Evolutionary conservation across 2,329 filamentous ascomycete genomes (phyloP).

Genomic region (Aureobasidium sp.): DNA sequence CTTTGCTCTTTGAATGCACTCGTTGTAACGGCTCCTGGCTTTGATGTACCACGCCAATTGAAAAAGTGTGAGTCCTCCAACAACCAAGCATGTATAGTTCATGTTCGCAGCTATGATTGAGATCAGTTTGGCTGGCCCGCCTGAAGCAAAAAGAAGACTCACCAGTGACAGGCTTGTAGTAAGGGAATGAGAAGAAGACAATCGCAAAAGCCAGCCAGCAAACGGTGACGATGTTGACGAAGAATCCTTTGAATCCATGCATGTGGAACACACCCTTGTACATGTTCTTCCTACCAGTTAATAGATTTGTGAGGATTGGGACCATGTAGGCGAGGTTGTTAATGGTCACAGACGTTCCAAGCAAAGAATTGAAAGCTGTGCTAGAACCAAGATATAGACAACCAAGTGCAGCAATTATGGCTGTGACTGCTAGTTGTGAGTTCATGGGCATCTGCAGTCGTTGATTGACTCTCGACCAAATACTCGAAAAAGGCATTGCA

Average conservation of each 20-base stretch:
- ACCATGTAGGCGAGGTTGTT: conserved; percentile 11
- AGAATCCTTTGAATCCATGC: background rate
- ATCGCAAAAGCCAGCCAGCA: conserved; percentile 32
- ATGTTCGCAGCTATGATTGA: conserved; percentile 31
- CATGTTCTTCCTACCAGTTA: conserved; percentile 6
- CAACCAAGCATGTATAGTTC: conserved; percentile 45
- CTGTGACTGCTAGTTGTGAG: conserved; percentile 16
- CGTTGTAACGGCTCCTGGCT: conserved; percentile 34
- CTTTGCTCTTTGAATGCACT: conserved; percentile 30
- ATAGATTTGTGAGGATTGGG: conserved; percentile 1
- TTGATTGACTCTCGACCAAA: conserved; percentile 10
- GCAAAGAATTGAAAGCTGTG: conserved; percentile 18
- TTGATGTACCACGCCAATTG: conserved; percentile 39
- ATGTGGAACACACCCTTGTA: conserved; percentile 9
- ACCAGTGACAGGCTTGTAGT: conserved; percentile 32
- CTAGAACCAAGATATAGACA: conserved; percentile 17
- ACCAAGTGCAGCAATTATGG: conserved; percentile 17
- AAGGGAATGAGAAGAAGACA: conserved; percentile 42
- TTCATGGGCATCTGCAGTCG: conserved; percentile 17
- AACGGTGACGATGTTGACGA: conserved; percentile 7
- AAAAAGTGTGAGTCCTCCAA: conserved; percentile 36
- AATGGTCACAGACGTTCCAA: conserved; percentile 3
- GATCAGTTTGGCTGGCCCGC: background rate
- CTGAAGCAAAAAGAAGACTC: background rate
- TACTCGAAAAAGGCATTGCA: conserved; percentile 20